Base-by-base conservation (phyloP, 305 asterid species). In the Solanum hybrid region DNA sequence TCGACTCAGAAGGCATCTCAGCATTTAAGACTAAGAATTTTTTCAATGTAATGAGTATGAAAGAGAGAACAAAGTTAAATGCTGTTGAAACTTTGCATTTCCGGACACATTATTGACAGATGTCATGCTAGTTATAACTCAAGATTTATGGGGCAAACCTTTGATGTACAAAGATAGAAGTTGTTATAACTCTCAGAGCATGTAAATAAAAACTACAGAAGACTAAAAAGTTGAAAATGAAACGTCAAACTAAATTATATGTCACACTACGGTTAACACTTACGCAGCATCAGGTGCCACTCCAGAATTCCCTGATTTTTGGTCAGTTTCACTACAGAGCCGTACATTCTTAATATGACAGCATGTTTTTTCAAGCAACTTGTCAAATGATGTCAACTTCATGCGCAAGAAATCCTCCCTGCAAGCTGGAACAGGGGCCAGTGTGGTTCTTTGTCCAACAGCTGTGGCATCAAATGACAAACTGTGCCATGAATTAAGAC, bases 241-340 rank as follows among this genome's bases (percentile, higher is more conserved):
- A 79, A 70, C 34, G 12, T 24, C 85, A 45, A 76, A 85, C 70
- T 39, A 73, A 89, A 70, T 34, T 31, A 33, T 29, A 68, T 15
- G 33, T 32, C 77, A 11, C 45, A 88, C 57, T 15, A 70, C 72
- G 79, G 89, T 84, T 39, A 31, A 92, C 91, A 91, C 95, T 93
- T 94, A 97, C 99, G 98, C 99, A 91, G 99, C 99, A 95, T 97
- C 99, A 79, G 99, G 99, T 24, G 99, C 99, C 91, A 97, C 98
- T 90, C 99, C 98, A 92, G 91, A 91, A 93, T 90, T 95, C 90
- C 97, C 99, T 87, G 95, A 86, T 91, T 93, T 95, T 91, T 94
- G 98, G 92, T 94, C 98, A 14, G 94, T 90, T 92, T 97, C 99
- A 32, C 98, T 95, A 92, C 95, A 97, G 79, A 97, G 98, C 37